Evolutionary conservation across 2,329 filamentous ascomycete genomes (phyloP), one percentile per base, ranked within the genome.

Genomic region (Aspergillus sp.): DNA sequence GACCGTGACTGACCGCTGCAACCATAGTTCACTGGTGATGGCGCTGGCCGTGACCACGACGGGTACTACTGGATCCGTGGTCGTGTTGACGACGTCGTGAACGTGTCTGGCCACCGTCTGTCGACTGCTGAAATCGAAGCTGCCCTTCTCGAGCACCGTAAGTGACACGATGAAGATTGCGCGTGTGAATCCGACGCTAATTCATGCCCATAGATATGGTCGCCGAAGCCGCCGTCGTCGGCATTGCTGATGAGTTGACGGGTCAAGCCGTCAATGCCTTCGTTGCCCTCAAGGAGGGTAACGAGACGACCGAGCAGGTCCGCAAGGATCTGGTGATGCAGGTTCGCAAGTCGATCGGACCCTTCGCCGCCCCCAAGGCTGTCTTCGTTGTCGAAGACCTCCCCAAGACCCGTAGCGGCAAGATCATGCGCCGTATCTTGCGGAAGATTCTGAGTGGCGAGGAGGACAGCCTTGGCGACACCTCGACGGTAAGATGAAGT

Each of bases 61-160:
- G 94, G 94, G 52, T 99, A 96, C 81, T 99, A 97, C 84, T 99
- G 94, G 94, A 99, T 99, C 72, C 90, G 94, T 57, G 94, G 94
- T 60, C 91, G 94, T 73, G 94, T 99, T 49, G 94, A 99, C 69
- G 94, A 99, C 66, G 94, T 99, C 41, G 93, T 99, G 73, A 99
- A 99, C 74, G 94, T 99, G 57, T 94, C 89, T 63, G 94, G 94
- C 24, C 94, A 99, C 75, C 88, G 94, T 72, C 82, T 99, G 57
- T 97, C 93, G 14, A 99, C 94, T 9, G 93, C 94, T 33, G 94
- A 99, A 75, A 99, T 99, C 60, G 94, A 99, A 76, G 94, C 94
- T 24, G 94, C 94, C 16, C 85, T 99, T 45, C 87, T 99, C 61
- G 93, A 97, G 79, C 92, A 97, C 73, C 81, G 79, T 82, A 76